Evolutionary conservation across 2,329 filamentous ascomycete genomes (phyloP), one percentile per base, ranked within the genome.

Genomic region (Emergomyces africanus): DNA sequence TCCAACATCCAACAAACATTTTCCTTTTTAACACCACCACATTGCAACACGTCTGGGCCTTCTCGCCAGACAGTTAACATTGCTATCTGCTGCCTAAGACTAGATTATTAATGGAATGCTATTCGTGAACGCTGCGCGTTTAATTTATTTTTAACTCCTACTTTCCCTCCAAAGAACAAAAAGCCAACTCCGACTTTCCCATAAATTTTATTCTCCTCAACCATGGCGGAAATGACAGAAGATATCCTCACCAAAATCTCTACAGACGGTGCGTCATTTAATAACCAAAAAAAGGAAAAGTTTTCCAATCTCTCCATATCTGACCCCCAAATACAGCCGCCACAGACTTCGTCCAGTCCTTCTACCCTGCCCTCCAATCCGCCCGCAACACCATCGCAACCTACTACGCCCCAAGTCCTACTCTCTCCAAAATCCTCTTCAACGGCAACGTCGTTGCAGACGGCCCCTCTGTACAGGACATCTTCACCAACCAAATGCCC

Each of bases 301-400:
- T 3, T 48, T 28, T 14, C n/a, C 14, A 12, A 57, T 33, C 3
- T 33, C 54, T 41, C 23, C 15, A 15, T 49, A 41, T 20, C 50
- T 10, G 46, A 20, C 50, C 60, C 23, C 56, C 37, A 42, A 50
- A 39, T 57, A 33, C 65, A 88, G 89, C 85, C 61, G 87, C 89
- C 57, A 82, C 87, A 65, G 77, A 75, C 58, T 92, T 95, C 67
- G 79, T 87, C 64, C 83, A 86, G 62, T 78, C 81, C 62, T 95
- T 87, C 77, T 95, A 95, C 75, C 78, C 80, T 33, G 81, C 86
- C n/a, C 77, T 95, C 57, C 84, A 87, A 72, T 80, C 78, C 60
- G 72, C 78, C 48, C 79, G 81, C 63, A 72, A 75, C 49, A 75
- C 77, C 10, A 79, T 95, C 15, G 69, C 80, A 20, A 75, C 76